A percentile compares a stretch with the other conserved stretches of the same genome.
These are phyloP conservation scores for Vaccinium darrowii DNA, from an alignment of 148 eudicot genomes.

Conservation along the genomic window DNA sequence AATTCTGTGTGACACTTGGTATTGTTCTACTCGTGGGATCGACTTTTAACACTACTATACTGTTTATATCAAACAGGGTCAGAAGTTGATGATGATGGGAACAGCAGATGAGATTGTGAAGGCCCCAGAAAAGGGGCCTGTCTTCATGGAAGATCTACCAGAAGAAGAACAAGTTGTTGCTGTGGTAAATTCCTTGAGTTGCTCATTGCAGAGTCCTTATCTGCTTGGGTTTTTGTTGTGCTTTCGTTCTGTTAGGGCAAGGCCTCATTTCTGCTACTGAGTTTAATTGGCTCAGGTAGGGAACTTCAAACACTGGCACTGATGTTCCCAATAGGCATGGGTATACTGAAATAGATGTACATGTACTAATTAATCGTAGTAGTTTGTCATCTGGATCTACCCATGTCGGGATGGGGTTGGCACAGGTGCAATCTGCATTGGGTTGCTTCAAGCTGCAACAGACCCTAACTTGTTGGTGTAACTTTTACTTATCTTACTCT, in stretches of 20 bases:
- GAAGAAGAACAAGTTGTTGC: conserved; percentile 88
- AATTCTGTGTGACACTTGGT: conserved; percentile 8
- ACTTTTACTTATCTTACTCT: neutral
- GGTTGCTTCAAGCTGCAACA: conserved; percentile 10
- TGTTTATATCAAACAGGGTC: conserved; percentile 57
- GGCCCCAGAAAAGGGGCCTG: conserved; percentile 95
- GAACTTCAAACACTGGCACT: neutral
- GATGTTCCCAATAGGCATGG: neutral
- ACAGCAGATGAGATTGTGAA: conserved; percentile 96
- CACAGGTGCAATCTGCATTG: neutral
- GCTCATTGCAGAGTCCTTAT: conserved; percentile 6
- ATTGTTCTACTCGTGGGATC: conserved; percentile 9
- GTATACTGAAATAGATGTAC: neutral
- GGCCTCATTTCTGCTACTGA: neutral
- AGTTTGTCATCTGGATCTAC: neutral
- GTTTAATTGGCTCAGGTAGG: conserved; percentile 2
- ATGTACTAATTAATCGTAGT: neutral
- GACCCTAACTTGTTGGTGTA: neutral
- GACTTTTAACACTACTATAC: conserved; percentile 9
- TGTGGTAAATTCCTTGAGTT: conserved; percentile 48
- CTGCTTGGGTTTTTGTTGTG: neutral
- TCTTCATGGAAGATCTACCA: conserved; percentile 92
- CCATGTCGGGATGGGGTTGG: neutral
- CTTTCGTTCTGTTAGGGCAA: neutral
- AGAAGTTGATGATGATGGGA: conserved; percentile 99